Conservation (phyloP, 1,139 yeast genomes). For the Nakaseomyces nivariensis region DNA sequence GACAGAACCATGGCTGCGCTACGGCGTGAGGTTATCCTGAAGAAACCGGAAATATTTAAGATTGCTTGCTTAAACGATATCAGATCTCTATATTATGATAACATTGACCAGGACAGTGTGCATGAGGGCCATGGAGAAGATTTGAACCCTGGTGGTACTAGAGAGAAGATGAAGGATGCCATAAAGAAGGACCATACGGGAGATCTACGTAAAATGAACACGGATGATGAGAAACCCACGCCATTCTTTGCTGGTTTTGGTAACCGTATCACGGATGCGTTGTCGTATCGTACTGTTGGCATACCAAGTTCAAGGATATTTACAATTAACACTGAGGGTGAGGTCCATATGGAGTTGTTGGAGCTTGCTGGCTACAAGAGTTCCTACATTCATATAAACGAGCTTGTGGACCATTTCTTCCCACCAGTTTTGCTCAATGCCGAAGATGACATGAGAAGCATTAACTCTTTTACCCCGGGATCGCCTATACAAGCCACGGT, state of each 20-base stretch:
- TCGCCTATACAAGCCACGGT: conserved; percentile 16
- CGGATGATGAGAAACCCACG: conserved; percentile 20
- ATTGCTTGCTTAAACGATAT: conserved; percentile 95
- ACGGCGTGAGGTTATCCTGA: conserved; percentile 79
- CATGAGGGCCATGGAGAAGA: conserved; percentile 7
- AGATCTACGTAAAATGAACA: conserved; percentile 4
- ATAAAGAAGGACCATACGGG: conserved; percentile 4
- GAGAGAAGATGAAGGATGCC: conserved; percentile 6
- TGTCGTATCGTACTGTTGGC: conserved; percentile 87
- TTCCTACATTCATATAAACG: conserved; percentile 82
- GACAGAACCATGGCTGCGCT: conserved; percentile 96
- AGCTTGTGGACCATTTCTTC: conserved; percentile 92
- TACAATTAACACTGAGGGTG: conserved; percentile 94
- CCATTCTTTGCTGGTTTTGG: conserved; percentile 99
- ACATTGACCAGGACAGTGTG: conserved; percentile 6
- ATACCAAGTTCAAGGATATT: conserved; percentile 92
- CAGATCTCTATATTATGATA: conserved; percentile 44
- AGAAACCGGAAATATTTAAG: conserved; percentile 94
- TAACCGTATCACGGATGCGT: conserved; percentile 91
- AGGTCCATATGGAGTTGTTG: conserved; percentile 91
- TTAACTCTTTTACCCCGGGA: conserved; percentile 23
- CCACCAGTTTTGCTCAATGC: conserved; percentile 58
- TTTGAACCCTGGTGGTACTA: conserved; percentile 3
- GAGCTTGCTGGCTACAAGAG: conserved; percentile 90
- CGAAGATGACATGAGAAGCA: conserved; percentile 26